Base-by-base conservation (phyloP, 176 grass and related monocot species). In the Rhynchospora pubera region DNA sequence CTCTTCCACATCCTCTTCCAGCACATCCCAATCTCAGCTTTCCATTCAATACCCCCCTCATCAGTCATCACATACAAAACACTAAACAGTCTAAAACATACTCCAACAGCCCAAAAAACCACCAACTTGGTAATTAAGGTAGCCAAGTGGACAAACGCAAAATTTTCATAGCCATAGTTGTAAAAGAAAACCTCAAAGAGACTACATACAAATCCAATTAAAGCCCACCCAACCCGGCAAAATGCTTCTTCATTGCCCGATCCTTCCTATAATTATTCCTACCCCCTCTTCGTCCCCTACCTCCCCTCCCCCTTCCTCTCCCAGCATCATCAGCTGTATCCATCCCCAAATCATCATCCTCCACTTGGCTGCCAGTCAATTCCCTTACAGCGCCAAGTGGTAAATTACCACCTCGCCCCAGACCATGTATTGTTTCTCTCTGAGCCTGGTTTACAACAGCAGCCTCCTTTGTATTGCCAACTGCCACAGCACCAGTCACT, bases 391-490 rank as follows among this genome's bases (percentile, higher is more conserved):
- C 84, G 21, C 92, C 96, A 48, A 87, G 5, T 61, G 96, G 87
- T 61, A 98, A 22, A 85, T 98, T 98, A 76, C 96, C 96, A 77
- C 96, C 92, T 67, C 90, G 90, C 14, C 96, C 96, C 79, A 98
- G 85, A 89, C 96, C 96, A 90, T 94, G 85, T 16, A 98, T 98
- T 21, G 83, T 84, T 24, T 88, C 91, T 82, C 85, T 98, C 59
- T 98, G 90, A 50, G 67, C 78, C 34, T 89, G 76, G 67, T 46
- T 85, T n/a, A 98, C 42, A 61, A 83, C 42, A 70, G 90, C 79
- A 13, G 96, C 96, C 68, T 98, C 96, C 84, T 89, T 90, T 65
- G 88, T 89, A 86, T 19, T 94, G 51, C 70, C 84, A 60, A 95
- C 96, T 71, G 82, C 92, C 84, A 98, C 85, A 8, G 92, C 91